Percentiles rank a stretch among this genome's conserved stretches.
Conservation (phyloP, 2,329 filamentous ascomycete species). For the Colletotrichum limetticola region DNA sequence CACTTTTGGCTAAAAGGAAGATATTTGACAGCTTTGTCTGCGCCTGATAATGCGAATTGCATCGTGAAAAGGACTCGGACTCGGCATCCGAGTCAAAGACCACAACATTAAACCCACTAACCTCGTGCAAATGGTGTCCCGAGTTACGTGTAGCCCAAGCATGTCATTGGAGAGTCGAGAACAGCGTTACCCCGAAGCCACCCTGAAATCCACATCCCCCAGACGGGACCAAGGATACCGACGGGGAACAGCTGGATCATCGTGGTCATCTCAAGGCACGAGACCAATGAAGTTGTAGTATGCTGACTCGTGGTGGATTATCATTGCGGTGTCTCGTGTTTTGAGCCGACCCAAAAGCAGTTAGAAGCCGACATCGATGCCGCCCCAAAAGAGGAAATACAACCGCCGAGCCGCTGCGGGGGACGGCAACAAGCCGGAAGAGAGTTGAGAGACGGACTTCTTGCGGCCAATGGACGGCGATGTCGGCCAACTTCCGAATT, state of each 20-base stretch:
- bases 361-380: neutral
- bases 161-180: conserved; percentile 13
- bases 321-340: neutral
- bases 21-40: neutral
- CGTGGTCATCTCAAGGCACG: neutral
- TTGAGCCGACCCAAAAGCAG: neutral
- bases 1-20: neutral
- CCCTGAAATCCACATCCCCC: conserved; percentile 6
- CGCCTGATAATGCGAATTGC: neutral
- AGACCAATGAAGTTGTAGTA: neutral
- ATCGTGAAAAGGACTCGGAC: neutral
- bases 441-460: neutral
- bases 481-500: conserved; percentile 4
- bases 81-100: neutral
- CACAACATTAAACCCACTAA: neutral
- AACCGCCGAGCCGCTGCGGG: neutral
- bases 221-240: neutral
- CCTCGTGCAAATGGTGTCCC: conserved; percentile 14
- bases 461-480: neutral
- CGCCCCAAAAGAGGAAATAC: neutral
- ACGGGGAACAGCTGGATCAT: neutral
- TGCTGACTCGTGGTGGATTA: conserved; percentile 29
- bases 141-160: neutral
- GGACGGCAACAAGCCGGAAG: neutral
- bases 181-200: neutral